Evolutionary conservation across 345 rosid genomes (phyloP).

Genomic region (Eucalyptus tenuipes): DNA sequence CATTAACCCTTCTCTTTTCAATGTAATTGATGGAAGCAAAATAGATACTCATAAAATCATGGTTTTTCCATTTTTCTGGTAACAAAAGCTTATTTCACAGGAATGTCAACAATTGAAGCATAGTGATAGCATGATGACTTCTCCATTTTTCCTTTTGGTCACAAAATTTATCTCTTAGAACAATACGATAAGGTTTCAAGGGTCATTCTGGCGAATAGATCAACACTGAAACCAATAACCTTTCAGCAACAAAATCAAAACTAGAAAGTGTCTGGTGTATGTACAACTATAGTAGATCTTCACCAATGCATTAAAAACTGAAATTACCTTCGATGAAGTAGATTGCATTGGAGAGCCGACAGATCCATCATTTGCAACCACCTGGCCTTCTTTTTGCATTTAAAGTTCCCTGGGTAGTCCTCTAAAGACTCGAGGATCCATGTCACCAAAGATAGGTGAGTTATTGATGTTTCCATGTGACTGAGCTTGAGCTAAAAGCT

Average conservation of each 20-base stretch:
- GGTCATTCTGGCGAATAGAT: background rate
- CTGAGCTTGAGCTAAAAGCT: slow-evolving; percentile 74
- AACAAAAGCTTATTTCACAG: background rate
- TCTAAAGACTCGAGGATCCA: slow-evolving; percentile 71
- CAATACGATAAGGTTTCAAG: background rate
- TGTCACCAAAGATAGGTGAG: slow-evolving; percentile 62
- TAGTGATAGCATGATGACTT: background rate
- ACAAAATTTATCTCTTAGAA: background rate
- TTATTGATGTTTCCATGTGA: slow-evolving; percentile 65
- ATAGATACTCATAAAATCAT: background rate
- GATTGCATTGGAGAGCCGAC: slow-evolving; percentile 98
- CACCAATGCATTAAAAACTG: background rate
- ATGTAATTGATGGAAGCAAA: background rate
- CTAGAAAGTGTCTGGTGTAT: background rate
- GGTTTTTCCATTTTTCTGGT: background rate
- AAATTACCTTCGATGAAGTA: slow-evolving; percentile 71
- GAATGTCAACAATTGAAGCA: background rate
- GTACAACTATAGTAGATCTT: background rate
- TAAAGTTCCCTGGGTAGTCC: slow-evolving; percentile 67
- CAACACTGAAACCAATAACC: background rate
- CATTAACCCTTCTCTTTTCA: background rate
- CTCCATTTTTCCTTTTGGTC: background rate
- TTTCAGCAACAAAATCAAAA: background rate
- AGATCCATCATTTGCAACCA: slow-evolving; percentile 66
- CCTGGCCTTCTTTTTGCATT: slow-evolving; percentile 80